phyloP scores from a whole-genome alignment of 2,329 filamentous ascomycete species.

The Paradendryphiella salina region DNA sequence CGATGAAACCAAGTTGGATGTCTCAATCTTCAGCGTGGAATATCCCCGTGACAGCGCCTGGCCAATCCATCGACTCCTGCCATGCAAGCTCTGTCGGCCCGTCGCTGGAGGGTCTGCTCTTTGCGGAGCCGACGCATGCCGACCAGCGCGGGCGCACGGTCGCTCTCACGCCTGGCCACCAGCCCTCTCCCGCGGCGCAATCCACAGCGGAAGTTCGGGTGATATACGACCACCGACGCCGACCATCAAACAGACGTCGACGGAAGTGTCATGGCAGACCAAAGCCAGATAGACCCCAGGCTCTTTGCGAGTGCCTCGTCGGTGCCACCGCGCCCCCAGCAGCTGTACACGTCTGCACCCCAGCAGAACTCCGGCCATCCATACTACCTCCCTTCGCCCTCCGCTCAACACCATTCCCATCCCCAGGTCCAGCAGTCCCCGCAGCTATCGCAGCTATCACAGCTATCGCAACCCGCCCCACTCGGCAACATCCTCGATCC shows the following conservation, averaged over 20 bases:
- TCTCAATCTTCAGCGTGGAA: neutral
- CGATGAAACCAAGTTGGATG: neutral
- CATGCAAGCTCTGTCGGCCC: too few relatives aligned
- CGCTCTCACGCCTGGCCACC: neutral
- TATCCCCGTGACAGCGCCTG: too few relatives aligned
- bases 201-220: constrained; percentile 14
- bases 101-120: neutral
- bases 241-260: constrained; percentile 14
- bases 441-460: constrained; percentile 10
- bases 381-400: constrained; percentile 40
- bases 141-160: neutral
- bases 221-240: constrained; percentile 26
- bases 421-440: constrained; percentile 14
- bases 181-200: constrained; percentile 3
- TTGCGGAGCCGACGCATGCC: neutral
- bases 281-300: constrained; percentile 36
- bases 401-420: constrained; percentile 24
- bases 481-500: constrained; percentile 35
- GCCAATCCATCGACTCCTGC: too few relatives aligned
- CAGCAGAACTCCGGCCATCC: constrained; percentile 32
- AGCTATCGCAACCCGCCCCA: constrained; percentile 21
- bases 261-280: constrained; percentile 30
- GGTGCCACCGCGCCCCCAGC: constrained; percentile 30
- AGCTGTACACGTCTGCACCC: constrained; percentile 32
- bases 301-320: constrained; percentile 30